phyloP scores from a whole-genome alignment of 2,329 filamentous ascomycete species.

The Trichoderma citrinoviride region DNA sequence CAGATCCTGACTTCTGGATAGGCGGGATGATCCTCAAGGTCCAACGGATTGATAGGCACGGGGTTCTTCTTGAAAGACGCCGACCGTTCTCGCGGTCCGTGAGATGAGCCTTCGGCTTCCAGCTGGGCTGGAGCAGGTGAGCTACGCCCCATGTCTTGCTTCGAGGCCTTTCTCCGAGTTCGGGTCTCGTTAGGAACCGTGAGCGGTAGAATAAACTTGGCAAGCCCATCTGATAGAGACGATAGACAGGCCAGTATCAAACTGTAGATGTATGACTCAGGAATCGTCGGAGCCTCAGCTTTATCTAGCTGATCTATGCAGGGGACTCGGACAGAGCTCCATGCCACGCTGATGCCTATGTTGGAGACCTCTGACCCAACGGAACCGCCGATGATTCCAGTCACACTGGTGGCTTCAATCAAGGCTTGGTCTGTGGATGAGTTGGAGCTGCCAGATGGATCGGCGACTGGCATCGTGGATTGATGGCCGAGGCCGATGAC shows the following conservation, averaged over 20 bases:
- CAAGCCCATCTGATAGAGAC: constrained; percentile 84
- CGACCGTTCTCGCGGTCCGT: constrained; percentile 53
- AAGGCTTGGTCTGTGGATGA: constrained; percentile 76
- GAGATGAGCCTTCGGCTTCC: constrained; percentile 35
- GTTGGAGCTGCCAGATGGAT: constrained; percentile 53
- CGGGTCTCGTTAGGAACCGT: constrained; percentile 74
- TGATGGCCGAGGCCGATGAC: constrained; percentile 87
- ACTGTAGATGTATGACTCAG: constrained; percentile 92
- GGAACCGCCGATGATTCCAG: constrained; percentile 78
- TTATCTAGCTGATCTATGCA: constrained; percentile 97
- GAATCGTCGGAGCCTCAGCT: constrained; percentile 73
- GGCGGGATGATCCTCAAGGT: constrained; percentile 69
- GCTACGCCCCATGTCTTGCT: constrained; percentile 44
- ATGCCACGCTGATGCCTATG: constrained; percentile 82
- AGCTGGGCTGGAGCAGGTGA: constrained; percentile 42
- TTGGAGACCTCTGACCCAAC: constrained; percentile 64
- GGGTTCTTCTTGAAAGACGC: constrained; percentile 71
- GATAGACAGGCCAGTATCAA: constrained; percentile 86
- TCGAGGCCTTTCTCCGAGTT: constrained; percentile 49
- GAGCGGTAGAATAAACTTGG: constrained; percentile 87
- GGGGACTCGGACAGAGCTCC: constrained; percentile 82
- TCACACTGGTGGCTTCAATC: constrained; percentile 81
- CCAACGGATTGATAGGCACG: constrained; percentile 79
- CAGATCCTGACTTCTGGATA: constrained; percentile 70
- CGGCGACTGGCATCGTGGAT: constrained; percentile 73